These are phyloP conservation scores for Aspergillus arachidicola DNA, from an alignment of 2,329 filamentous ascomycete genomes.

Conservation along the genomic window DNA sequence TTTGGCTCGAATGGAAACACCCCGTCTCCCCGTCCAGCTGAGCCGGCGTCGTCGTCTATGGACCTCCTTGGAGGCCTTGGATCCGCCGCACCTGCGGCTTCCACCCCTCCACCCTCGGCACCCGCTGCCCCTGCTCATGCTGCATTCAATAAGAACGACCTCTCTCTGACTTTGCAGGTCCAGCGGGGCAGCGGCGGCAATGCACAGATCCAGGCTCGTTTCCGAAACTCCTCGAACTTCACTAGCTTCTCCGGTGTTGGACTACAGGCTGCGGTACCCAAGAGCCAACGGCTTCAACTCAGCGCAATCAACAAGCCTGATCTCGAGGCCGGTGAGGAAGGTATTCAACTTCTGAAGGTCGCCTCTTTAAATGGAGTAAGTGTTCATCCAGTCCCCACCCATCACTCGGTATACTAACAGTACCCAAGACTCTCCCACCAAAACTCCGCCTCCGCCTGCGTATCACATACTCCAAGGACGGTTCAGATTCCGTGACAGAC, in stretches of 20 bases:
- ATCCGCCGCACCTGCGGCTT: slow-evolving; percentile 53
- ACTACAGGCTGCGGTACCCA: slow-evolving; percentile 92
- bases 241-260: slow-evolving; percentile 72
- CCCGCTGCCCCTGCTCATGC: slow-evolving; percentile 60
- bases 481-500: slow-evolving; percentile 73
- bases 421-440: slow-evolving; percentile 65
- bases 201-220: slow-evolving; percentile 80
- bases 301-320: slow-evolving; percentile 84
- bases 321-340: slow-evolving; percentile 75
- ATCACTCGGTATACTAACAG: slow-evolving; percentile 29
- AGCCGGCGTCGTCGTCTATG: slow-evolving; percentile 45
- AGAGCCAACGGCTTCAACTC: slow-evolving; percentile 90
- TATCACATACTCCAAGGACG: slow-evolving; percentile 75
- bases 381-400: slow-evolving; percentile 31
- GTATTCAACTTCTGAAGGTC: slow-evolving; percentile 88
- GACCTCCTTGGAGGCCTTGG: slow-evolving; percentile 47
- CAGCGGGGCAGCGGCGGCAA: slow-evolving; percentile 71
- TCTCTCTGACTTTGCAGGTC: slow-evolving; percentile 78
- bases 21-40: slow-evolving; percentile 52
- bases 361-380: slow-evolving; percentile 85
- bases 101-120: slow-evolving; percentile 47
- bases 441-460: slow-evolving; percentile 80
- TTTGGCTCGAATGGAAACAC: slow-evolving; percentile 60
- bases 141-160: slow-evolving; percentile 84
- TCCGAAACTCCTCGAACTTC: slow-evolving; percentile 74